These are phyloP conservation scores for Lactarius evosmus DNA, from an alignment of 768 basidiomycete genomes.

Conservation along the genomic window DNA sequence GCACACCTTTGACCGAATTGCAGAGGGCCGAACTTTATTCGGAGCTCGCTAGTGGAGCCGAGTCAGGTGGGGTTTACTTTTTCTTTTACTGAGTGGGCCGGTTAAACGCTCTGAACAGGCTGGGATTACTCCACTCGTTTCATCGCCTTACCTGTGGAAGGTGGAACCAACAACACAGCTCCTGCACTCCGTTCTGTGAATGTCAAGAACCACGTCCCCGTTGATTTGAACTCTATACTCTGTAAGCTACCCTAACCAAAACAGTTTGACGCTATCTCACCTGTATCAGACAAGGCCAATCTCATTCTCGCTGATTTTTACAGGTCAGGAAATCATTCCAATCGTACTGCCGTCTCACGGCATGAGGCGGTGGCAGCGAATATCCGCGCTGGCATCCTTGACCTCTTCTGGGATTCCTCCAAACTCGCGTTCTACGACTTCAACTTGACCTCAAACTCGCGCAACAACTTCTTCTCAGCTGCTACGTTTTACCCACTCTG, in stretches of 20 bases:
- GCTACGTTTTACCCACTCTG: slow-evolving; percentile 85
- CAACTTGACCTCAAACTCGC: slow-evolving; percentile 64
- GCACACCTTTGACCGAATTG: slow-evolving; percentile 55
- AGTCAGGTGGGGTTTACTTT: slow-evolving; percentile 61
- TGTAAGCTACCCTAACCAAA: slow-evolving; percentile 46
- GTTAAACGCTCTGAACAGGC: slow-evolving; percentile 14
- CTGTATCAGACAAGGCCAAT: slow-evolving; percentile 57
- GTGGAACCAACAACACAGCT: slow-evolving; percentile 42
- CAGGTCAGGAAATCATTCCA: slow-evolving; percentile 34
- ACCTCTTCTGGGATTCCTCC: slow-evolving; percentile 78
- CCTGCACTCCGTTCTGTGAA: slow-evolving; percentile 68
- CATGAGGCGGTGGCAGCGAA: slow-evolving; percentile 57
- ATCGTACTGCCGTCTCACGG: slow-evolving; percentile 41
- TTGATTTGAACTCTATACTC: slow-evolving; percentile 83
- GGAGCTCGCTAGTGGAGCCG: slow-evolving; percentile 86
- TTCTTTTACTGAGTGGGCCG: background rate
- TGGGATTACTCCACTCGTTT: slow-evolving; percentile 45
- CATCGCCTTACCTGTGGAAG: slow-evolving; percentile 40
- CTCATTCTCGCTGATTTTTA: slow-evolving; percentile 61
- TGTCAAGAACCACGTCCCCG: slow-evolving; percentile 62
- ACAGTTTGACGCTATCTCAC: slow-evolving; percentile 1
- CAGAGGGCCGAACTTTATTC: slow-evolving; percentile 68
- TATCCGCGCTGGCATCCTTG: slow-evolving; percentile 69
- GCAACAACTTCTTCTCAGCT: slow-evolving; percentile 63
- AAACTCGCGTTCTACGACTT: slow-evolving; percentile 94